A percentile compares a stretch with the other conserved stretches of the same genome.
Conservation (phyloP, 1,284 basidiomycete species). For the Moniliella sp. region DNA sequence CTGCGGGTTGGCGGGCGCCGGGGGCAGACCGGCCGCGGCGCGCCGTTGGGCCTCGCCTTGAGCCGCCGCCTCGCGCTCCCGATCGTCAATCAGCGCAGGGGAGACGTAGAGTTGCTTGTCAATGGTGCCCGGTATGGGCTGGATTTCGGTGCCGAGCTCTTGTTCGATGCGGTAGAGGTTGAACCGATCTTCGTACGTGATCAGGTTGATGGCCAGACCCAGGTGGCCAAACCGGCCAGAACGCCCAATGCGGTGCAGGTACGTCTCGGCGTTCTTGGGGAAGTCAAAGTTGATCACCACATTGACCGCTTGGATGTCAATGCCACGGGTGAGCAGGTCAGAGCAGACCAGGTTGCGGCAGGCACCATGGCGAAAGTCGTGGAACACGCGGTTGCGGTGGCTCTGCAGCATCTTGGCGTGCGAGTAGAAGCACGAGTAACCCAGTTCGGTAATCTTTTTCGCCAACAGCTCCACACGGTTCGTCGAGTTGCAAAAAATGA, state of each 20-base stretch:
- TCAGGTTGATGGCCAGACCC: conserved; percentile 81
- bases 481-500: conserved; percentile 98
- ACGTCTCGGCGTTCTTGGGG: conserved; percentile 93
- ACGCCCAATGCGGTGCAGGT: conserved; percentile 88
- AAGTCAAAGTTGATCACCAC: conserved; percentile 99
- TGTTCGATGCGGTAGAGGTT: conserved; percentile 94
- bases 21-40: conserved; percentile 1
- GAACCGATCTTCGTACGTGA: conserved; percentile 74
- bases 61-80: too few relatives aligned
- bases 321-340: conserved; percentile 85
- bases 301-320: conserved; percentile 97
- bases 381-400: conserved; percentile 95
- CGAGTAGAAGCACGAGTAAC: conserved; percentile 99
- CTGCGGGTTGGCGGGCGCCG: conserved; percentile 14
- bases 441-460: conserved; percentile 95
- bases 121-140: conserved; percentile 74
- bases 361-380: conserved; percentile 93
- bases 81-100: conserved; percentile 23
- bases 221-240: conserved; percentile 91
- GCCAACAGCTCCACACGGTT: conserved; percentile 95
- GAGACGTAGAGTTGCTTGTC: conserved; percentile 62
- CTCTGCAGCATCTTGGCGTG: conserved; percentile 98
- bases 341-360: conserved; percentile 93
- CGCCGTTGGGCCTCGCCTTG: too few relatives aligned
- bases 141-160: conserved; percentile 91